A percentile compares a stretch with the other conserved stretches of the same genome.
These are phyloP conservation scores for Phytophthora europaea DNA, from an alignment of 352 stramenopile genomes.

Conservation along the genomic window DNA sequence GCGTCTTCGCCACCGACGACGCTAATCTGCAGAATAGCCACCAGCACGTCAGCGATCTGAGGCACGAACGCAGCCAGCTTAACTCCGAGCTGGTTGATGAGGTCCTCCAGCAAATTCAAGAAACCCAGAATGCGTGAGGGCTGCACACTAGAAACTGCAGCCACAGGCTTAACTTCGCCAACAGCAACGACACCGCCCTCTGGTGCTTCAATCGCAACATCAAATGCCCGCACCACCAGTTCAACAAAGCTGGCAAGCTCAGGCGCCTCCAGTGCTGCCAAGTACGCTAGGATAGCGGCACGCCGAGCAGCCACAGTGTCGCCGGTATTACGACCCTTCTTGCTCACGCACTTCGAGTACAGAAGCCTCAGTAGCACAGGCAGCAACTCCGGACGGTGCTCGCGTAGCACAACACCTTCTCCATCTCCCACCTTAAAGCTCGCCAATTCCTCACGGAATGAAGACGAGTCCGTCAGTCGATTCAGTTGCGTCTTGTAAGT, in stretches of 20 bases:
- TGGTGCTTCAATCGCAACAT: slow-evolving; percentile 54
- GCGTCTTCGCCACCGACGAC: slow-evolving; percentile 36
- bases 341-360: slow-evolving; percentile 92
- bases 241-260: slow-evolving; percentile 91
- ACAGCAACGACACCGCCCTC: slow-evolving; percentile 17
- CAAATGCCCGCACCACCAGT: slow-evolving; percentile 91
- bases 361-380: slow-evolving; percentile 91
- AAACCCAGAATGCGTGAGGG: slow-evolving; percentile 89
- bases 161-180: slow-evolving; percentile 35
- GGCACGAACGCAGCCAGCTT: slow-evolving; percentile 88
- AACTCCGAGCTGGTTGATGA: slow-evolving; percentile 88
- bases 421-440: slow-evolving; percentile 87
- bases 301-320: slow-evolving; percentile 90
- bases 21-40: slow-evolving; percentile 79
- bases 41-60: slow-evolving; percentile 75
- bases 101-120: slow-evolving; percentile 90
- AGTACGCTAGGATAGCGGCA: slow-evolving; percentile 90
- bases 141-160: slow-evolving; percentile 66
- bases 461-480: slow-evolving; percentile 79
- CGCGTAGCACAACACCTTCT: slow-evolving; percentile 74
- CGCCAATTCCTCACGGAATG: slow-evolving; percentile 92
- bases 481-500: slow-evolving; percentile 91
- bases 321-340: slow-evolving; percentile 84
- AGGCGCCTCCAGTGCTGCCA: slow-evolving; percentile 76
- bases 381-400: slow-evolving; percentile 84